Evolutionary conservation across 805 yeast genomes (phyloP).

Genomic region (Hemisphaericaspora nanyangensis): DNA sequence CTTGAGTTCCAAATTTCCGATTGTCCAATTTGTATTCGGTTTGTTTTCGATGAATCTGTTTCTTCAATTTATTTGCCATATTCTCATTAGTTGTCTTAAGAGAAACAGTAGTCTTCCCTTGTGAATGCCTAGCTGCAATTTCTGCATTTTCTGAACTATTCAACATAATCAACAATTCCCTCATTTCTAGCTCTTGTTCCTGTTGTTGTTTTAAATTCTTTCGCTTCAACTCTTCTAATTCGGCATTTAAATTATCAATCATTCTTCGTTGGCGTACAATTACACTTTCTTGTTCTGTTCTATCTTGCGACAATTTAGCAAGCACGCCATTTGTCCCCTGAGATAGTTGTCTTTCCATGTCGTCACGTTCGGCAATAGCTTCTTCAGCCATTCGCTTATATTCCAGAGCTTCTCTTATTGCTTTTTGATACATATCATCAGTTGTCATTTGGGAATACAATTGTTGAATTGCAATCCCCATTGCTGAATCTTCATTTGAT

Average conservation of each 20-base stretch:
- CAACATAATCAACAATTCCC: constrained; percentile 64
- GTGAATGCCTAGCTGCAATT: constrained; percentile 27
- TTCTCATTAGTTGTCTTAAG: constrained; percentile 31
- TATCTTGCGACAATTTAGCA: constrained; percentile 54
- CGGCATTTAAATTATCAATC: constrained; percentile 56
- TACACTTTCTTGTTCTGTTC: constrained; percentile 59
- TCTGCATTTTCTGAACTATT: constrained; percentile 40
- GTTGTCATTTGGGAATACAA: constrained; percentile 71
- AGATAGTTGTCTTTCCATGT: constrained; percentile 59
- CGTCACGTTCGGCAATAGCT: constrained; percentile 56
- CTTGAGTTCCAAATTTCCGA: constrained; percentile 45
- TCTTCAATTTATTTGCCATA: constrained; percentile 39
- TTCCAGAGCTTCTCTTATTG: constrained; percentile 51
- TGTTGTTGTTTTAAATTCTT: constrained; percentile 63
- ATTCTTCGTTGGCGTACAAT: constrained; percentile 57
- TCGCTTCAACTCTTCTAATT: constrained; percentile 60
- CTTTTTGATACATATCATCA: constrained; percentile 80
- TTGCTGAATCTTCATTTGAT: constrained; percentile 44
- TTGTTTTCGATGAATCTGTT: constrained; percentile 44
- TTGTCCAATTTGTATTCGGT: constrained; percentile 46
- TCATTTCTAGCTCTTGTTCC: constrained; percentile 70
- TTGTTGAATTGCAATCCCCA: constrained; percentile 73
- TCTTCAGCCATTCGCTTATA: constrained; percentile 50
- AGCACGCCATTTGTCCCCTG: constrained; percentile 77
- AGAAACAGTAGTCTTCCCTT: constrained; percentile 31